phyloP scores from a whole-genome alignment of 2,329 filamentous ascomycete genomes.

The Ramularia collo-cygni region DNA sequence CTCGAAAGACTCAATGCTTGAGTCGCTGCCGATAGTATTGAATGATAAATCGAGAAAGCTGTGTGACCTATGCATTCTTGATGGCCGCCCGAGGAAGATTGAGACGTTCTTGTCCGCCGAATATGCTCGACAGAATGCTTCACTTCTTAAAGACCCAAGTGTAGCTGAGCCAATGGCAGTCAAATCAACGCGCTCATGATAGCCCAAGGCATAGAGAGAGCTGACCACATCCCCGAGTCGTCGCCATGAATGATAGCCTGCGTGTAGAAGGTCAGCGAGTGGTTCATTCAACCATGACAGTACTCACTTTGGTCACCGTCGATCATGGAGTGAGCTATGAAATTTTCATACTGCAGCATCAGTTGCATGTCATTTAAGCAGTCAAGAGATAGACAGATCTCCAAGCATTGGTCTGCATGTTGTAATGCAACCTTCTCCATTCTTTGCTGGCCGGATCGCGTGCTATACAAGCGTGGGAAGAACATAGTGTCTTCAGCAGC shows the following conservation, averaged over 20 bases:
- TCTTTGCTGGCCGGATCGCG: constrained; percentile 24
- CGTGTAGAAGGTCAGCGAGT: constrained; percentile 3
- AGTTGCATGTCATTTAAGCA: constrained; percentile 42
- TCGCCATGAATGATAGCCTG: constrained; percentile 44
- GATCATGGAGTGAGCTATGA: constrained; percentile 39
- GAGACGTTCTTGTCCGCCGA: constrained; percentile 43
- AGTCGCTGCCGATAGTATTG: background rate
- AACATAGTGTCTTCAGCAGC: constrained; percentile 28
- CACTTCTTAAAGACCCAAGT: constrained; percentile 35
- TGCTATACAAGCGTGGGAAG: constrained; percentile 28
- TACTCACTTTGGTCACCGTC: constrained; percentile 41
- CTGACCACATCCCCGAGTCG: constrained; percentile 41
- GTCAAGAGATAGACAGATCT: constrained; percentile 29
- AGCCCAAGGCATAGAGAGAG: constrained; percentile 43
- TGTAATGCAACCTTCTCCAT: constrained; percentile 16
- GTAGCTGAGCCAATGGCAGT: constrained; percentile 31
- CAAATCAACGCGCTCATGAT: constrained; percentile 38
- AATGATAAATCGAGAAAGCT: constrained; percentile 30
- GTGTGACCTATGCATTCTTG: constrained; percentile 39
- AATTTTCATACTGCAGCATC: constrained; percentile 42
- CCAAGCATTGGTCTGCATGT: constrained; percentile 31
- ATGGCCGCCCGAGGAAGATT: constrained; percentile 46
- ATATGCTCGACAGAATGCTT: constrained; percentile 39
- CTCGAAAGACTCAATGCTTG: constrained; percentile 12
- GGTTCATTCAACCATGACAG: too few relatives aligned